Evolutionary conservation across 306 rosid genomes (phyloP).

Genomic region (Cicer bijugum): DNA sequence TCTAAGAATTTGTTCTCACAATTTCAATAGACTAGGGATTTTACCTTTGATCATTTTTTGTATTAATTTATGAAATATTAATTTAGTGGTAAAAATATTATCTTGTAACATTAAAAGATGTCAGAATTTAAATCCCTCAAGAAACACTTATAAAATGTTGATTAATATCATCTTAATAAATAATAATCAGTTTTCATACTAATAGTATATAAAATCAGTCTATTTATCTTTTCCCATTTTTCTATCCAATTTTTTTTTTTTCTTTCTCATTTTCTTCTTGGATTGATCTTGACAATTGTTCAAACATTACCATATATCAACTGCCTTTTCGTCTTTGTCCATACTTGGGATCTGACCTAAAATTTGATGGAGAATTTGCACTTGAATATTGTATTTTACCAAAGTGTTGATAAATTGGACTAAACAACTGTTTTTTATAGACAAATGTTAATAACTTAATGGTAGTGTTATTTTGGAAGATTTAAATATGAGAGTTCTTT

Average conservation of each 20-base stretch:
- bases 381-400: slow-evolving; percentile 1
- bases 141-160: too few relatives aligned
- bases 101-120: too few relatives aligned
- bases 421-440: too few relatives aligned
- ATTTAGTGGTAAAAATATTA: too few relatives aligned
- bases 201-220: neutral
- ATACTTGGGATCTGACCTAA: slow-evolving; percentile 22
- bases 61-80: too few relatives aligned
- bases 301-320: slow-evolving; percentile 11
- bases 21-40: too few relatives aligned
- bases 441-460: too few relatives aligned
- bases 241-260: neutral
- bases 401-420: slow-evolving; percentile 5
- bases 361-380: neutral
- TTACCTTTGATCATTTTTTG: too few relatives aligned
- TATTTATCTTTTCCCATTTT: neutral
- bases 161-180: too few relatives aligned
- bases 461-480: too few relatives aligned
- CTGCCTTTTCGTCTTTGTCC: slow-evolving; percentile 13
- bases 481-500: too few relatives aligned
- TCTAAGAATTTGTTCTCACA: neutral
- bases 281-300: neutral
- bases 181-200: neutral
- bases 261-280: neutral
- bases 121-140: too few relatives aligned